These are phyloP conservation scores for Eucalyptus erythrocorys DNA, from an alignment of 345 rosid species.

Conservation along the genomic window DNA sequence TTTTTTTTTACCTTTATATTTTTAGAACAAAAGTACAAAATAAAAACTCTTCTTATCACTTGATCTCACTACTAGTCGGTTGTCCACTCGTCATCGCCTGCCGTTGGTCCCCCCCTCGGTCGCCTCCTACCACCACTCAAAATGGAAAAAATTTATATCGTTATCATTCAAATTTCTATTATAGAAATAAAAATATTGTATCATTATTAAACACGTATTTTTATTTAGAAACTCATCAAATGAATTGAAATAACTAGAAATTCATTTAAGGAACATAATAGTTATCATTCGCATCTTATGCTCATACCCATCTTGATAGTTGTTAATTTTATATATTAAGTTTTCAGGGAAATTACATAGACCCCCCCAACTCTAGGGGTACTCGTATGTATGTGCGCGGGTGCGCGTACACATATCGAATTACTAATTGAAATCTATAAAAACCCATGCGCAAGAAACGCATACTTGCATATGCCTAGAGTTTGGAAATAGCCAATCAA, in stretches of 20 bases:
- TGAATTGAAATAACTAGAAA: fast-evolving
- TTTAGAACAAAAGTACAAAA: fast-evolving
- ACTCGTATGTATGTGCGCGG: too few relatives aligned
- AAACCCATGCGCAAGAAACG: neutral
- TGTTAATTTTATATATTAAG: fast-evolving
- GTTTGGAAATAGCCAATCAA: neutral
- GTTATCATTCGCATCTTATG: fast-evolving
- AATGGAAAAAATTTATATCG: fast-evolving
- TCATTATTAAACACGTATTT: too few relatives aligned
- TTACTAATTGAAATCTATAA: fast-evolving
- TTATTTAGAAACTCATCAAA: fast-evolving
- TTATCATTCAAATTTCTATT: too few relatives aligned
- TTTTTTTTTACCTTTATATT: too few relatives aligned
- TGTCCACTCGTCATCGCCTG: too few relatives aligned
- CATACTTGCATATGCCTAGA: fast-evolving
- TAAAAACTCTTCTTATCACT: fast-evolving
- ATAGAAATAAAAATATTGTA: fast-evolving
- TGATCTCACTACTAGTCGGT: fast-evolving
- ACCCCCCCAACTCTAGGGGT: neutral
- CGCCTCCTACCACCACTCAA: fast-evolving
- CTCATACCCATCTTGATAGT: fast-evolving
- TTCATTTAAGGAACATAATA: fast-evolving
- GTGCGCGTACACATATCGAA: too few relatives aligned
- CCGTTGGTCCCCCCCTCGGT: too few relatives aligned
- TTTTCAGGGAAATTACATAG: too few relatives aligned